Evolutionary conservation across 2,329 filamentous ascomycete species (phyloP), one percentile per base, ranked within the genome.

Genomic region (Aureobasidium sp.): DNA sequence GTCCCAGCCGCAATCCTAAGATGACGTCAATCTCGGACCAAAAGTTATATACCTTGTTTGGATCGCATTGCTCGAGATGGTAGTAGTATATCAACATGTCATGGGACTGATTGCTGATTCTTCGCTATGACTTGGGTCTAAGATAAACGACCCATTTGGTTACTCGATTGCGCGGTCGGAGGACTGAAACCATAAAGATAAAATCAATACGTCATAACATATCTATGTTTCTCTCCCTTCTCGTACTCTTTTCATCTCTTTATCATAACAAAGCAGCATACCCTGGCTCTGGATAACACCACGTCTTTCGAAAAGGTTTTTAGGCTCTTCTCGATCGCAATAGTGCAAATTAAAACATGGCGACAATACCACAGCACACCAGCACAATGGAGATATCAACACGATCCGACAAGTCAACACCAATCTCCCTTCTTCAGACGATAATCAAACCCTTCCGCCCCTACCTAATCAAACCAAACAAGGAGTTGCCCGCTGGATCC

Each of bases 391-490:
- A 40, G 3, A 44, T 45, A 15, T 35, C 27, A 31, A 57, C 39
- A 15, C 14, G 75, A 61, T 66, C 71, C 54, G 72, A 77, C 29
- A 74, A 75, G 58, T 69, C 67, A 27, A 54, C 68, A 11, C 48
- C 60, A 24, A 78, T 75, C 67, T 60, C 67, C 24, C 31, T 77
- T 5, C 64, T 78, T 1, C 74, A 78, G 22, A 67, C 70, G 5
- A 19, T 77, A 22, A 67, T 76, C 9, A 70, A 73, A 7, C 72
- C 72, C 1, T 72, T 79, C 49, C 71, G 71, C 59, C 67, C 67
- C 5, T 68, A 65, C 12, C 68, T 79, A 39, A 71, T 74, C 52
- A 68, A 71, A 11, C 70, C 73, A 8, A 66, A 69, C 31, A 66
- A 66, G 14, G 63, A 57, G 11, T 66, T 60, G 8, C 74, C 76